Evolutionary conservation across 371 early-diverging fungal genomes (phyloP).

Genomic region (Umbelopsis sp.): DNA sequence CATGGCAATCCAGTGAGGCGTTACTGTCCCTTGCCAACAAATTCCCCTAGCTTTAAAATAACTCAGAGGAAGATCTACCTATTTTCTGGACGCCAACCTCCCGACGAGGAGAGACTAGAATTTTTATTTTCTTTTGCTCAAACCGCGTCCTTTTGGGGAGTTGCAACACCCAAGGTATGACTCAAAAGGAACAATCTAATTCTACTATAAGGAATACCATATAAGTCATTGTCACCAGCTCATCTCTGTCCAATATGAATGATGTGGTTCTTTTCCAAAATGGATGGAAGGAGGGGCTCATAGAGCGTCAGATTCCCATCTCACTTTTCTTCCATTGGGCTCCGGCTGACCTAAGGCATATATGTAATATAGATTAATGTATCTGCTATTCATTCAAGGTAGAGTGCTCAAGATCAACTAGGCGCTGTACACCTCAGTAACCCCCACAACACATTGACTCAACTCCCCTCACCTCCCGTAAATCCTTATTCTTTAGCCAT

Average conservation of each 20-base stretch:
- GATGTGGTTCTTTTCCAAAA: too few relatives aligned
- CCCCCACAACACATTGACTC: not conserved
- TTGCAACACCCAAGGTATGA: not conserved
- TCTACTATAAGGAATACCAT: not conserved
- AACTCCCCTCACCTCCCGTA: not conserved
- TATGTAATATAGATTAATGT: not conserved
- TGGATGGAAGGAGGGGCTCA: too few relatives aligned
- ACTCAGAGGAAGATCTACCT: not conserved
- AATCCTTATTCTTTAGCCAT: not conserved
- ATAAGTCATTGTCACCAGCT: slow-evolving; percentile 4
- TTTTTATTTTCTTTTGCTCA: not conserved
- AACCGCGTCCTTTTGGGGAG: not conserved
- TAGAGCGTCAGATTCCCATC: too few relatives aligned
- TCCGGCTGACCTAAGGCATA: not conserved
- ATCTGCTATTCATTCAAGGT: too few relatives aligned
- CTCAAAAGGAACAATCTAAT: not conserved
- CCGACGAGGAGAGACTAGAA: not conserved
- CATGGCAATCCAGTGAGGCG: not conserved
- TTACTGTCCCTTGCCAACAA: not conserved
- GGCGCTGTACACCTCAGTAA: too few relatives aligned
- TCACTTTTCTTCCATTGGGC: not conserved
- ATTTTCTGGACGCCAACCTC: slow-evolving; percentile 1
- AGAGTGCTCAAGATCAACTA: too few relatives aligned
- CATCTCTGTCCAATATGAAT: not conserved
- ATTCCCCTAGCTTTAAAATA: not conserved